These are phyloP conservation scores for Macadamia integrifolia DNA, from an alignment of 164 flowering plant genomes.

Conservation along the genomic window DNA sequence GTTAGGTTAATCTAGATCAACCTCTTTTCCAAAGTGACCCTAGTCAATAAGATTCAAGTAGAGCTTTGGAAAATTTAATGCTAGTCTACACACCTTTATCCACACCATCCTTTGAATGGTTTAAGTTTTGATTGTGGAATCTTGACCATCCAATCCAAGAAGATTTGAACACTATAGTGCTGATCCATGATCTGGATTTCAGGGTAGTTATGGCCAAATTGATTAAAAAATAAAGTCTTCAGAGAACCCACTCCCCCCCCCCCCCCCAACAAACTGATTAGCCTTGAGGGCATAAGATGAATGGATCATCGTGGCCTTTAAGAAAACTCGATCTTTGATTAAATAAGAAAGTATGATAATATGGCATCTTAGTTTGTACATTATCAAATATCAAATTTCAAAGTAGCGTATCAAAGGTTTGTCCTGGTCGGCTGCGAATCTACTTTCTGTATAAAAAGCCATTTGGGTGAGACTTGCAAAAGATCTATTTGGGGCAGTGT, in stretches of 20 bases:
- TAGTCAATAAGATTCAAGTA: not conserved
- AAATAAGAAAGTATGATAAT: not conserved
- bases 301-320: not conserved
- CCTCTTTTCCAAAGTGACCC: not conserved
- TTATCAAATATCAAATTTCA: not conserved
- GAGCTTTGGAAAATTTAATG: not conserved
- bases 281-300: too few species aligned
- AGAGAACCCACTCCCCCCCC: too few species aligned
- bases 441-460: not conserved
- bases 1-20: not conserved
- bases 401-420: not conserved
- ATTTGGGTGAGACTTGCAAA: not conserved
- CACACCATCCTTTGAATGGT: not conserved
- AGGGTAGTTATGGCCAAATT: too few species aligned
- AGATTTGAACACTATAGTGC: too few species aligned
- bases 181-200: too few species aligned
- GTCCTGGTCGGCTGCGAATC: not conserved
- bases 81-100: not conserved
- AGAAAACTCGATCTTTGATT: not conserved
- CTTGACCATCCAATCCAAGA: too few species aligned
- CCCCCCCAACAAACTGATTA: too few species aligned
- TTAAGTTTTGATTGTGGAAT: not conserved
- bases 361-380: not conserved
- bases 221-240: too few species aligned
- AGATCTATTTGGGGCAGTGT: not conserved